Evolutionary conservation across 768 basidiomycete species (phyloP), one percentile per base, ranked within the genome.

Genomic region (Aureoboletus auriporus): DNA sequence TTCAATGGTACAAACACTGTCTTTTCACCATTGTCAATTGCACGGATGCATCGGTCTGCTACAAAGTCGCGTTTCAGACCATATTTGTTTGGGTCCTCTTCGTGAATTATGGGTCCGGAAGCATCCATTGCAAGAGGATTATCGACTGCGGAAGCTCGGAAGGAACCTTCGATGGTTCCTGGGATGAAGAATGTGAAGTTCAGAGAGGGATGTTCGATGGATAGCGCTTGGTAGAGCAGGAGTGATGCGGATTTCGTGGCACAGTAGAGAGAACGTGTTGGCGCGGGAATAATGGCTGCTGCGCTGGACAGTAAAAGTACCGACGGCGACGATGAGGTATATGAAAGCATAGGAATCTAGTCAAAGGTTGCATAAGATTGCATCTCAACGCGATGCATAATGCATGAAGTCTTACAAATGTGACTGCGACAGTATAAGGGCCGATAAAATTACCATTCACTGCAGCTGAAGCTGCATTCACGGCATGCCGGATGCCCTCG

Each of bases 241-340:
- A 89, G 76, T 1, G 86, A 82, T 0, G 92, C 87, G 3, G 85
- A 75, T 65, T 97, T 96, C 9, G 86, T 89, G 4, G 91, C 81
- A 0, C 78, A 82, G 62, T 97, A 97, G 31, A 97, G 69, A 1
- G 89, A 71, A 7, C 93, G 84, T 1, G 89, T 92, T 1, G 93
- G 93, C 0, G 93, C 82, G 3, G 93, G 89, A 31, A 93, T 82
- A 6, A 85, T 72, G 3, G 89, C 81, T 3, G 85, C 93, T 3
- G 86, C 71, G 27, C 84, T 87, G 8, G 90, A 90, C 31, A 96
- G 62, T 36, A 94, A 80, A 26, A 91, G 78, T 33, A 95, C 73
- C 0, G 89, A 80, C 0, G 93, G 92, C 0, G 79, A 74, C 0
- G 62, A 47, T 0, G 90, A 93, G 0, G 83, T 77, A 23, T 72